A percentile compares a stretch with the other conserved stretches of the same genome.
Conservation (phyloP, 164 flowering plant species). For the Hamamelis virginiana region DNA sequence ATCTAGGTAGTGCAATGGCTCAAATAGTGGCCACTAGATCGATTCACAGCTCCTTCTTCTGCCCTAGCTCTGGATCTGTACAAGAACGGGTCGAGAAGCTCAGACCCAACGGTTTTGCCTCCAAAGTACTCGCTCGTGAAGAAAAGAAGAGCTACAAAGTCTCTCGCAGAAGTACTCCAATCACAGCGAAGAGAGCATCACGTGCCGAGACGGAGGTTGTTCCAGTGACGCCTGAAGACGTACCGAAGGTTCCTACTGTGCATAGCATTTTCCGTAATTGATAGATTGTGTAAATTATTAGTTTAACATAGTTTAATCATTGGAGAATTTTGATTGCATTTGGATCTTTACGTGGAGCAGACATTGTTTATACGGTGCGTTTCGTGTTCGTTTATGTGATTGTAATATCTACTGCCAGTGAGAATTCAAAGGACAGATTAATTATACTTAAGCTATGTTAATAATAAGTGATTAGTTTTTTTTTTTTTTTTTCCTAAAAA, state of each 20-base stretch:
- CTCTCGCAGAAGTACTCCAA: constrained; percentile 8
- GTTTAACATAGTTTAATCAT: not conserved
- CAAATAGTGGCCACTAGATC: constrained; percentile 42
- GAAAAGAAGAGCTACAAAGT: constrained; percentile 17
- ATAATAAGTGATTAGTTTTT: too few relatives aligned
- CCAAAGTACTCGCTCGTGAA: constrained; percentile 19
- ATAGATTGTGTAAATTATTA: not conserved
- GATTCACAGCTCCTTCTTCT: constrained; percentile 29
- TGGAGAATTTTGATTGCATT: too few relatives aligned
- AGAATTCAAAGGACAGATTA: not conserved
- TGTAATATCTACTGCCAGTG: not conserved
- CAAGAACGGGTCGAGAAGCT: constrained; percentile 37
- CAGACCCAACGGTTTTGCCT: constrained; percentile 29
- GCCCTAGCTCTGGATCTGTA: constrained; percentile 31
- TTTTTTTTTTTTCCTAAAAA: too few relatives aligned
- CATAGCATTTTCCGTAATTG: too few relatives aligned
- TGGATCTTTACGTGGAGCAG: too few relatives aligned
- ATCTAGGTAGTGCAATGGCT: constrained; percentile 32
- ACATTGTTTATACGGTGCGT: too few relatives aligned
- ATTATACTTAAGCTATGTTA: not conserved
- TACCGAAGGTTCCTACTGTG: constrained; percentile 26
- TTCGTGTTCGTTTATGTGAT: too few relatives aligned
- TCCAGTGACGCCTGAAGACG: constrained; percentile 46
- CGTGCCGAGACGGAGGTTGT: constrained; percentile 27
- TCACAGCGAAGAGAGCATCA: constrained; percentile 28